These are phyloP conservation scores for Annulohypoxylon truncatum DNA, from an alignment of 2,329 filamentous ascomycete species.

Conservation along the genomic window DNA sequence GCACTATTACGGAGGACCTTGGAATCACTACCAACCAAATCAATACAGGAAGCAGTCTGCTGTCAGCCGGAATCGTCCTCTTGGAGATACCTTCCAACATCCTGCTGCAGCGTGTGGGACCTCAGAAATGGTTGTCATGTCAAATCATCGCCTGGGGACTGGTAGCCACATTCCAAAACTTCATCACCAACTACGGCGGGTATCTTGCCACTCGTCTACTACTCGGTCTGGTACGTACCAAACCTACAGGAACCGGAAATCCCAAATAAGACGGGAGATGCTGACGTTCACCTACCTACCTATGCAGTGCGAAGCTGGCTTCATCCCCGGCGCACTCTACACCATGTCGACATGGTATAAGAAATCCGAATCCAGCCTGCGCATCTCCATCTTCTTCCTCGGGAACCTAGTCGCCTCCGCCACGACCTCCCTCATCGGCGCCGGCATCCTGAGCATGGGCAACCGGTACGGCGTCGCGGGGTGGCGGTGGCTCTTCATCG, in stretches of 20 bases:
- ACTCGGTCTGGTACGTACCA: constrained; percentile 53
- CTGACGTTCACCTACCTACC: constrained; percentile 15
- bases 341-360: constrained; percentile 65
- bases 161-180: constrained; percentile 49
- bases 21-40: constrained; percentile 46
- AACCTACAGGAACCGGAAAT: neutral
- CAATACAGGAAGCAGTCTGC: constrained; percentile 49
- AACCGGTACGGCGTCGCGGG: constrained; percentile 55
- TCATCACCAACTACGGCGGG: constrained; percentile 55
- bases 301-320: constrained; percentile 60
- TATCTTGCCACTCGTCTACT: constrained; percentile 59
- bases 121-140: constrained; percentile 46
- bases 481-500: constrained; percentile 64
- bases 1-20: constrained; percentile 47
- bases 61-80: constrained; percentile 49
- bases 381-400: constrained; percentile 64
- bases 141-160: constrained; percentile 52
- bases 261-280: neutral
- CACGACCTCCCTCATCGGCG: constrained; percentile 60
- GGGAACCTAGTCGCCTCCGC: constrained; percentile 65
- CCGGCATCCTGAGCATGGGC: constrained; percentile 60
- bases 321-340: constrained; percentile 63
- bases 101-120: constrained; percentile 47
- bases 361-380: constrained; percentile 57
- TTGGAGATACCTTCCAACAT: constrained; percentile 52